Evolutionary conservation across 306 rosid species (phyloP).

Genomic region (Quercus rubra): DNA sequence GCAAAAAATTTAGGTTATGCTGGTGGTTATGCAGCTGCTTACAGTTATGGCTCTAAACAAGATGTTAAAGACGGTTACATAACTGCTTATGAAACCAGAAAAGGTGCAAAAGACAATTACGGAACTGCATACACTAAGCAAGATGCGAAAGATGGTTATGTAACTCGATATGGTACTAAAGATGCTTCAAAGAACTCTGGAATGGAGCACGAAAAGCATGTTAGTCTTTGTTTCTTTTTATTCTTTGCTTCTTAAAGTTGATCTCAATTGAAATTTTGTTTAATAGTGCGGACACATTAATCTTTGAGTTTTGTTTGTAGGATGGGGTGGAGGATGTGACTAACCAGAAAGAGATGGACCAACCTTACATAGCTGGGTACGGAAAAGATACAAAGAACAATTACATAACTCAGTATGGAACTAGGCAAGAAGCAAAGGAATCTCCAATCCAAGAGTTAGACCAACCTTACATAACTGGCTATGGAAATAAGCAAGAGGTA

Average conservation of each 20-base stretch:
- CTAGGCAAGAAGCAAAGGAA: not conserved
- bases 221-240: not conserved
- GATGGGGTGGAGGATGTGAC: conserved; percentile 8
- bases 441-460: not conserved
- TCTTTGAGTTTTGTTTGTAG: not conserved
- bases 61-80: not conserved
- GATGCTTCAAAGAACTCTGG: not conserved
- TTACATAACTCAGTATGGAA: too few species aligned
- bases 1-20: too few species aligned
- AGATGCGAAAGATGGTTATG: not conserved
- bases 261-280: not conserved
- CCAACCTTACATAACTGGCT: not conserved
- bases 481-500: not conserved
- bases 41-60: not conserved
- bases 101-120: not conserved
- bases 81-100: not conserved
- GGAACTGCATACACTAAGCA: not conserved
- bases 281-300: too few species aligned
- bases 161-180: not conserved
- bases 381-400: too few species aligned
- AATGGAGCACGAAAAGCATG: not conserved
- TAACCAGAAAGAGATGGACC: conserved; percentile 1
- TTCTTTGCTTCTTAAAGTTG: not conserved
- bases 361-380: not conserved
- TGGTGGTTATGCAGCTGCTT: too few species aligned